Conservation (phyloP, 2,329 filamentous ascomycete species). For the Hypoxylon sp. region DNA sequence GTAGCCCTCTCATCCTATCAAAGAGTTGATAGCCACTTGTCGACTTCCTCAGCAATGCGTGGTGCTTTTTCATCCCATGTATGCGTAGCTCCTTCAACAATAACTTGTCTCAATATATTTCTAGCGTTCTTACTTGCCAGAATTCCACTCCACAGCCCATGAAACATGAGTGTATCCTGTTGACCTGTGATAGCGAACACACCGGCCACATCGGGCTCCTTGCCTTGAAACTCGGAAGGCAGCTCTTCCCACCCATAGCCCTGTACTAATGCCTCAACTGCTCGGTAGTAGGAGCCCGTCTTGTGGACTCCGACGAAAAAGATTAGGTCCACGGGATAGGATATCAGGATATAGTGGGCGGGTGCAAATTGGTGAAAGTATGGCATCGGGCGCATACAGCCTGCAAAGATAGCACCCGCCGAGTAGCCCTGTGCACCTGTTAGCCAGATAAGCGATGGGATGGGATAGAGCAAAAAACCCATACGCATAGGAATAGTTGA, state of each 20-base stretch:
- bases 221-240: constrained; percentile 36
- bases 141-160: constrained; percentile 33
- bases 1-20: neutral
- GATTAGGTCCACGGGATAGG: constrained; percentile 41
- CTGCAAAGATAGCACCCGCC: constrained; percentile 38
- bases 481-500: constrained; percentile 42
- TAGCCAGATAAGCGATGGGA: constrained; percentile 3
- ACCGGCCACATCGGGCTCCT: constrained; percentile 38
- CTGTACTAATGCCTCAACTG: constrained; percentile 40
- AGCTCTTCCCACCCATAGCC: constrained; percentile 42
- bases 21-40: constrained; percentile 35
- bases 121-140: constrained; percentile 38
- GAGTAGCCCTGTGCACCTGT: constrained; percentile 39
- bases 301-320: constrained; percentile 36
- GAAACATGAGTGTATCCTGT: constrained; percentile 26
- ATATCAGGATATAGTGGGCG: constrained; percentile 41
- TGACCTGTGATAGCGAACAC: constrained; percentile 39
- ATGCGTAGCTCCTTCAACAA: constrained; percentile 36
- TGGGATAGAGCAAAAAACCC: neutral
- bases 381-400: constrained; percentile 34
- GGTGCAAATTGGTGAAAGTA: constrained; percentile 35
- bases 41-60: constrained; percentile 41
- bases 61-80: constrained; percentile 36
- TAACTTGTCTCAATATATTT: constrained; percentile 27
- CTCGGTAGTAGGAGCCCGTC: constrained; percentile 41